A percentile compares a stretch with the other conserved stretches of the same genome.
phyloP scores from a whole-genome alignment of 2,329 filamentous ascomycete species.

The Biscogniauxia mediterranea region DNA sequence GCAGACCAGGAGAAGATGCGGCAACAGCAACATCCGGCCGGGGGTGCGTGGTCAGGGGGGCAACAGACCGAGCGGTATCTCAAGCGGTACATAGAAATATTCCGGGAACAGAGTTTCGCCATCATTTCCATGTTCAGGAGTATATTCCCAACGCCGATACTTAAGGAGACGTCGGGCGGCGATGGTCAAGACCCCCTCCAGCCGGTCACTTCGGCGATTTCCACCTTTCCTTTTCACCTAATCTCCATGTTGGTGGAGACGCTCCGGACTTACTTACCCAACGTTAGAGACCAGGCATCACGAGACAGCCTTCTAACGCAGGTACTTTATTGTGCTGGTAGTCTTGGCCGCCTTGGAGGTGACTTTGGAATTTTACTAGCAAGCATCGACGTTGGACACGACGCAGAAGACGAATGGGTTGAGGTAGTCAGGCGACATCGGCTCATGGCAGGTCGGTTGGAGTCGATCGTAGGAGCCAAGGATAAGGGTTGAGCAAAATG shows the following conservation, averaged over 20 bases:
- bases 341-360: constrained; percentile 82
- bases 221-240: constrained; percentile 82
- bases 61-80: constrained; percentile 93
- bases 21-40: constrained; percentile 40
- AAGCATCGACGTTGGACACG: constrained; percentile 45
- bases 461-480: constrained; percentile 62
- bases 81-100: constrained; percentile 95
- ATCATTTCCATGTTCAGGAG: constrained; percentile 93
- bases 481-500: constrained; percentile 30
- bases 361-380: constrained; percentile 91
- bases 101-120: constrained; percentile 94
- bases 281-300: constrained; percentile 74
- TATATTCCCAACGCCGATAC: constrained; percentile 63
- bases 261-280: constrained; percentile 72
- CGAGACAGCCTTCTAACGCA: constrained; percentile 89
- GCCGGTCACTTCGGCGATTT: constrained; percentile 70
- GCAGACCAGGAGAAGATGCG: constrained; percentile 77
- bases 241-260: constrained; percentile 79
- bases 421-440: constrained; percentile 86
- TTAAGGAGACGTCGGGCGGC: constrained; percentile 16
- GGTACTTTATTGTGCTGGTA: constrained; percentile 89
- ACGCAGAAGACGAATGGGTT: constrained; percentile 71
- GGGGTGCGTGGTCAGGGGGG: constrained; percentile 61
- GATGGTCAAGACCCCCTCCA: constrained; percentile 43
- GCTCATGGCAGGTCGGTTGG: constrained; percentile 75